These are phyloP conservation scores for Polyplosphaeria fusca DNA, from an alignment of 495 filamentous ascomycete genomes.

Conservation along the genomic window DNA sequence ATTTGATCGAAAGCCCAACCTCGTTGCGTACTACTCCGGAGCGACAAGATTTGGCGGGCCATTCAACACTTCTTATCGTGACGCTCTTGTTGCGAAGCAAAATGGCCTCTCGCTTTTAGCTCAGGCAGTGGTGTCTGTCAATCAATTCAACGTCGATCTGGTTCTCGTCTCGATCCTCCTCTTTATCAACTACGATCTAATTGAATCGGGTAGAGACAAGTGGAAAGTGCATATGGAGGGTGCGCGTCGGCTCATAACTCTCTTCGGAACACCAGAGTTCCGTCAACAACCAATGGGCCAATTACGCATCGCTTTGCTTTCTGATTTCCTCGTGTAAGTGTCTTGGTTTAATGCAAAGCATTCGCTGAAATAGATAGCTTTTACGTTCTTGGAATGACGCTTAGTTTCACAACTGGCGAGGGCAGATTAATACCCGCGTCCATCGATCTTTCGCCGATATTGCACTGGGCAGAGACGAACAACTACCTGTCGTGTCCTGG, in stretches of 20 bases:
- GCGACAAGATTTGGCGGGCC: constrained; percentile 19
- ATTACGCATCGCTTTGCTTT: constrained; percentile 14
- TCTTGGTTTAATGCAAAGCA: not conserved
- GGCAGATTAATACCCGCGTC: constrained; percentile 4
- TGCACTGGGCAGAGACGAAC: constrained; percentile 29
- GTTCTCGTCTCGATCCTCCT: constrained; percentile 22
- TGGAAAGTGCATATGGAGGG: constrained; percentile 30
- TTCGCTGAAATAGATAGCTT: constrained; percentile 10
- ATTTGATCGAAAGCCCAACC: constrained; percentile 9
- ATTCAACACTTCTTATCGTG: constrained; percentile 15
- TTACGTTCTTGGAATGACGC: constrained; percentile 27
- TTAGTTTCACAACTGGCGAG: constrained; percentile 5
- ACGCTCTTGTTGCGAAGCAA: constrained; percentile 28
- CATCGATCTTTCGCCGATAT: constrained; percentile 19
- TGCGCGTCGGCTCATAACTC: constrained; percentile 16
- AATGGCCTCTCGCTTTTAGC: constrained; percentile 18
- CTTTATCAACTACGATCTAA: constrained; percentile 29
- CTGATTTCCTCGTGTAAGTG: constrained; percentile 32
- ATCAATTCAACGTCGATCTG: constrained; percentile 20
- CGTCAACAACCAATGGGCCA: constrained; percentile 12
- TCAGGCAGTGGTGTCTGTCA: constrained; percentile 8
- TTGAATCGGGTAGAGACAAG: constrained; percentile 31
- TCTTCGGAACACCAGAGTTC: constrained; percentile 7
- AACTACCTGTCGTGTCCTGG: constrained; percentile 31
- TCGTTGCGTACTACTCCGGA: constrained; percentile 13